Percentiles rank a stretch among this genome's conserved stretches.
These are phyloP conservation scores for Trichoderma cornu-damae DNA, from an alignment of 2,329 filamentous ascomycete species.

Conservation along the genomic window DNA sequence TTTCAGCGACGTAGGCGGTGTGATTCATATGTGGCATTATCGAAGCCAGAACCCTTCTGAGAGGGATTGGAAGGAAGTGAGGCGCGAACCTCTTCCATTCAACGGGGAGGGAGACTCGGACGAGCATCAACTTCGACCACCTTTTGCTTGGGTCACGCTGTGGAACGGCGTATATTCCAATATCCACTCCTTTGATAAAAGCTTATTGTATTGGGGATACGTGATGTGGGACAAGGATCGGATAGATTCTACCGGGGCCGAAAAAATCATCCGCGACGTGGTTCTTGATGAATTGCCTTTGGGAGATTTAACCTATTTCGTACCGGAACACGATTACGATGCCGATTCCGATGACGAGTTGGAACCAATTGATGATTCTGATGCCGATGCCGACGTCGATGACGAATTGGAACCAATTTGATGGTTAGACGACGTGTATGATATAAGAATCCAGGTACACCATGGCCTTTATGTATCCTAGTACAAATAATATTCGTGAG, in stretches of 20 bases:
- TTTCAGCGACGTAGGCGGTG: neutral
- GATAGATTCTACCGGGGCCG: neutral
- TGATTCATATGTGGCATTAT: neutral
- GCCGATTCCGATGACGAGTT: too few species aligned
- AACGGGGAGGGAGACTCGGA: conserved; percentile 10
- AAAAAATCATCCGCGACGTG: too few species aligned
- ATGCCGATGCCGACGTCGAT: too few species aligned
- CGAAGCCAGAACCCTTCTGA: neutral
- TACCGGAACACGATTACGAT: neutral
- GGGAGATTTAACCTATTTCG: neutral
- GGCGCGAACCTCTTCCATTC: conserved; percentile 12
- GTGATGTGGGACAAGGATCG: conserved; percentile 20
- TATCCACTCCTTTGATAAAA: conserved; percentile 2
- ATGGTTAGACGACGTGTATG: too few species aligned
- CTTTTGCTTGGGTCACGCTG: conserved; percentile 13
- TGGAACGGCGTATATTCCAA: conserved; percentile 16
- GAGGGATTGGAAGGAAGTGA: conserved; percentile 1
- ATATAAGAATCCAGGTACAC: too few species aligned
- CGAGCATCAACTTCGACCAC: neutral
- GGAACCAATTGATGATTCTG: too few species aligned
- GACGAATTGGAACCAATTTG: too few species aligned
- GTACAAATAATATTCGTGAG: too few species aligned
- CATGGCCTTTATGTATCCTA: too few species aligned
- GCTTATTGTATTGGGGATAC: conserved; percentile 16
- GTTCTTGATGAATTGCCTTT: too few species aligned